Evolutionary conservation across 768 basidiomycete genomes (phyloP).

Genomic region (Galerina sulciceps): DNA sequence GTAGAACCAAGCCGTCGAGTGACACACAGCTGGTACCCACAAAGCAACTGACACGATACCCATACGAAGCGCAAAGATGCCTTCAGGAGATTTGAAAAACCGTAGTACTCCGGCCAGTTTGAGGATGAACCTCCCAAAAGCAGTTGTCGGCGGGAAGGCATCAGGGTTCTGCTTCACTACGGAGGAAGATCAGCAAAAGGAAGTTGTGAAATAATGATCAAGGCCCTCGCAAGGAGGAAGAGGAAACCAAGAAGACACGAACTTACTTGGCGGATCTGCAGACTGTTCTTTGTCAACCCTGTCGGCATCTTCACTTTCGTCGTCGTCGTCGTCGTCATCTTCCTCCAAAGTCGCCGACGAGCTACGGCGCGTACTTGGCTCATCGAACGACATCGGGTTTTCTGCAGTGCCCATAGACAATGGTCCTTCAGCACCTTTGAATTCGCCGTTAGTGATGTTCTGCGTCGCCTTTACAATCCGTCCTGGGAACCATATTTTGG

Average conservation of each 20-base stretch:
- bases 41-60: conserved; percentile 44
- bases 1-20: conserved; percentile 43
- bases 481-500: conserved; percentile 47
- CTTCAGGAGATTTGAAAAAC: conserved; percentile 46
- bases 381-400: conserved; percentile 38
- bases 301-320: conserved; percentile 3
- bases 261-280: conserved; percentile 15
- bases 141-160: conserved; percentile 42
- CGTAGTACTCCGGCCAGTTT: conserved; percentile 34
- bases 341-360: conserved; percentile 8
- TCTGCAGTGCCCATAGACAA: conserved; percentile 39
- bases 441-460: conserved; percentile 34
- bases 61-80: conserved; percentile 42
- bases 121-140: conserved; percentile 35
- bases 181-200: neutral
- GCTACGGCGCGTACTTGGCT: conserved; percentile 1
- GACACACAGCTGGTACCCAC: conserved; percentile 45
- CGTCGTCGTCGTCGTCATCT: conserved; percentile 22
- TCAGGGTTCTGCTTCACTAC: conserved; percentile 41
- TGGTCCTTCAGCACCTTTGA: conserved; percentile 28
- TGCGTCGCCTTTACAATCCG: conserved; percentile 42
- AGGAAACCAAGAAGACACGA: neutral
- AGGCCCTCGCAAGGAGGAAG: neutral
- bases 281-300: neutral
- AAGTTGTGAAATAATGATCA: neutral